Evolutionary conservation across 2,329 filamentous ascomycete species (phyloP).

Genomic region (Pseudogymnoascus sp.): DNA sequence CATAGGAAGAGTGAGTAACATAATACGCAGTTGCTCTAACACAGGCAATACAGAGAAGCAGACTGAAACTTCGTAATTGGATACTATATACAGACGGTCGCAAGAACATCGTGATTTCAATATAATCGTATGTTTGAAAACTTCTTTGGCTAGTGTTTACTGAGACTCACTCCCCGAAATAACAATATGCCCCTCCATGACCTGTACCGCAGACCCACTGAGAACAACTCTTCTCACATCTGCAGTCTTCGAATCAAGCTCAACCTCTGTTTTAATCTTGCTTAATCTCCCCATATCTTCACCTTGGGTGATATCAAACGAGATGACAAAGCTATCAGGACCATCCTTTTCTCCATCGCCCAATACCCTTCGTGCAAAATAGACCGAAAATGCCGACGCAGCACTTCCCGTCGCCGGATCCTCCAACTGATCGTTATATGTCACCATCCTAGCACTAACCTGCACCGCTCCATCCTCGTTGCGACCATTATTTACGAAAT

Average conservation of each 20-base stretch:
- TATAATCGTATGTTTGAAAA: too few species aligned
- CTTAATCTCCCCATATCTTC: slow-evolving; percentile 51
- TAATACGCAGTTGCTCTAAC: too few species aligned
- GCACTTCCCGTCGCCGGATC: slow-evolving; percentile 58
- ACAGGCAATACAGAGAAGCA: too few species aligned
- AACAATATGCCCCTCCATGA: slow-evolving; percentile 21
- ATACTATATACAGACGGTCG: too few species aligned
- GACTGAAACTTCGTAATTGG: too few species aligned
- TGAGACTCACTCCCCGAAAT: slow-evolving; percentile 5
- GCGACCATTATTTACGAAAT: slow-evolving; percentile 21
- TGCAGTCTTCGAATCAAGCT: slow-evolving; percentile 12
- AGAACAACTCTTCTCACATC: slow-evolving; percentile 18
- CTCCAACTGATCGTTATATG: slow-evolving; percentile 33
- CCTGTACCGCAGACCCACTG: slow-evolving; percentile 18
- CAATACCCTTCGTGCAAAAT: slow-evolving; percentile 40
- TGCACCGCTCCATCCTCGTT: slow-evolving; percentile 22
- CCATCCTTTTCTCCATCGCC: slow-evolving; percentile 26
- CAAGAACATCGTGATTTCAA: too few species aligned
- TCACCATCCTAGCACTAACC: slow-evolving; percentile 55
- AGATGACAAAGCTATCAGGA: slow-evolving; percentile 27
- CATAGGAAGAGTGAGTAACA: background rate
- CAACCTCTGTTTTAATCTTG: slow-evolving; percentile 22
- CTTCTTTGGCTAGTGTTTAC: too few species aligned
- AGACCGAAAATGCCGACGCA: slow-evolving; percentile 47
- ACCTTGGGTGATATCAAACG: slow-evolving; percentile 48